These are phyloP conservation scores for Peterozyma xylosa DNA, from an alignment of 805 yeast species.

Conservation along the genomic window DNA sequence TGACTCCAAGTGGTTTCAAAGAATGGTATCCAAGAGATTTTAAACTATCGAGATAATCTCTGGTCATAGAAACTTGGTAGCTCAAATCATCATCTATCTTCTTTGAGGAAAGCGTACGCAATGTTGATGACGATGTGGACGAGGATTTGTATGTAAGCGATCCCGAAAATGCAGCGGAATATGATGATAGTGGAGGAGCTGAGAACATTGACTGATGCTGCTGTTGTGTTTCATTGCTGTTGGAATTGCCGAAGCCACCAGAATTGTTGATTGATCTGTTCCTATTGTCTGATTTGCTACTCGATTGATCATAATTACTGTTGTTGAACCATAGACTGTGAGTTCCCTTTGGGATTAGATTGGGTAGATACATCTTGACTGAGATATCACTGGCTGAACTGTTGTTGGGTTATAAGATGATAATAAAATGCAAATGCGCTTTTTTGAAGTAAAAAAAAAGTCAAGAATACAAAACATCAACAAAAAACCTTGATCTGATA, in stretches of 20 bases:
- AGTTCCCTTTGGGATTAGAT: slow-evolving; percentile 34
- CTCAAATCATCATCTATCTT: slow-evolving; percentile 12
- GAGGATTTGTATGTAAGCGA: slow-evolving; percentile 12
- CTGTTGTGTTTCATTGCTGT: too few relatives aligned
- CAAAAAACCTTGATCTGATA: too few relatives aligned
- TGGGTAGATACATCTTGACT: slow-evolving; percentile 38
- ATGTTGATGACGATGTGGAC: not conserved
- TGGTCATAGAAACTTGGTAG: slow-evolving; percentile 15
- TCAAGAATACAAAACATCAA: too few relatives aligned
- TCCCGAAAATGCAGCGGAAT: slow-evolving; percentile 38
- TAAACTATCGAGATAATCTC: slow-evolving; percentile 21
- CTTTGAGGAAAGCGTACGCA: not conserved
- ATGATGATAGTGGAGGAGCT: slow-evolving; percentile 46
- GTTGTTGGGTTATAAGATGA: too few relatives aligned
- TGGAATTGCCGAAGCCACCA: too few relatives aligned
- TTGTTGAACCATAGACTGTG: slow-evolving; percentile 34
- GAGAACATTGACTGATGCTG: slow-evolving; percentile 9
- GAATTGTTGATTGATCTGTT: too few relatives aligned
- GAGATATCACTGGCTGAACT: too few relatives aligned
- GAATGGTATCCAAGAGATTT: slow-evolving; percentile 38
- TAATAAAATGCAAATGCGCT: too few relatives aligned
- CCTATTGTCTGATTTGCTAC: too few relatives aligned
- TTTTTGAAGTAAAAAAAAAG: too few relatives aligned
- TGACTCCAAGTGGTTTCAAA: slow-evolving; percentile 53
- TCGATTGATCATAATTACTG: slow-evolving; percentile 9